phyloP scores from a whole-genome alignment of 75 land plant species.

The Ceratopteris richardii region DNA sequence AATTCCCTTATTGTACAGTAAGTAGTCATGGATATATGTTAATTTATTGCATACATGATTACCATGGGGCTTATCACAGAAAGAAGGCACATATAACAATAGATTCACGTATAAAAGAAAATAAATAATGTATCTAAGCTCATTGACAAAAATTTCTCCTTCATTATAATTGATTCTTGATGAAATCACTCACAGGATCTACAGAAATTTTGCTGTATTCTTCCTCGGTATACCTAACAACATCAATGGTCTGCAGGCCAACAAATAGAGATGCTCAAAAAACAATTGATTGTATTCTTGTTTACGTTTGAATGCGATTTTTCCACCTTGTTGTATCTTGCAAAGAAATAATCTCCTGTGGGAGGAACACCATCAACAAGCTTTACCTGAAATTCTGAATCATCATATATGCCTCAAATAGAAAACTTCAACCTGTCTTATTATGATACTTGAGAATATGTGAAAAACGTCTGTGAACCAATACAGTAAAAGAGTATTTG shows the following conservation, averaged over 20 bases:
- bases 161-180: no score
- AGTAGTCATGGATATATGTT: no score
- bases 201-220: constrained; percentile 73
- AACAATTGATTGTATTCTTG: not conserved
- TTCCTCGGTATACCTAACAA: constrained; percentile 88
- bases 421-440: not conserved
- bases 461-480: no score
- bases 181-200: constrained; percentile 57
- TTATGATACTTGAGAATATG: no score
- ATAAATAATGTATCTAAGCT: no score
- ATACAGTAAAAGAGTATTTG: not conserved
- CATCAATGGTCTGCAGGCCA: constrained; percentile 72
- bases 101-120: no score
- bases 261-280: not conserved
- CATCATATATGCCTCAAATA: not conserved
- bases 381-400: constrained; percentile 49
- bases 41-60: no score
- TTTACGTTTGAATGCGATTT: not conserved
- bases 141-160: no score
- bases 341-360: constrained; percentile 86
- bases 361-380: constrained; percentile 81
- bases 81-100: no score
- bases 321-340: constrained; percentile 84
- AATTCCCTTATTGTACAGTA: no score
- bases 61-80: no score